Conservation (phyloP, 345 rosid species). For the Theobroma cacao region DNA sequence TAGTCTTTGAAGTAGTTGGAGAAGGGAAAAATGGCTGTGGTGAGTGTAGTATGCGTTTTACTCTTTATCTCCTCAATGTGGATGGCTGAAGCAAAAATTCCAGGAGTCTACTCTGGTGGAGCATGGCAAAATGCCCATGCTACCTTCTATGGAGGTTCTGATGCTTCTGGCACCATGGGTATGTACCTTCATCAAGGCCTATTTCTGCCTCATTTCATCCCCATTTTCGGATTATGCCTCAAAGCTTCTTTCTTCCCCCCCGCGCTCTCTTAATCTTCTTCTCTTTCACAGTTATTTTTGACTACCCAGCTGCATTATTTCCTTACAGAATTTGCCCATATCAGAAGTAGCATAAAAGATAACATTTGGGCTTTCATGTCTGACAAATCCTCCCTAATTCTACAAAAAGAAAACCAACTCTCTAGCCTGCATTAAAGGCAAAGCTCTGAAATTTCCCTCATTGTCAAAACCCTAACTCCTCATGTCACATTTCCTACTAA, state of each 20-base stretch:
- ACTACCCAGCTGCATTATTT: neutral
- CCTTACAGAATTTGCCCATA: neutral
- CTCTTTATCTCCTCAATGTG: conserved; percentile 29
- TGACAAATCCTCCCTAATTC: neutral
- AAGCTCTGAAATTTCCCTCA: neutral
- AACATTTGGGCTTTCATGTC: neutral
- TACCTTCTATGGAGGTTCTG: conserved; percentile 85
- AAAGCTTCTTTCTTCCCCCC: neutral
- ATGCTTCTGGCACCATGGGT: conserved; percentile 96
- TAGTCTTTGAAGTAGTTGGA: neutral
- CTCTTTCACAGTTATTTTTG: neutral
- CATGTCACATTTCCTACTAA: neutral
- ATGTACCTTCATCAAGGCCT: neutral
- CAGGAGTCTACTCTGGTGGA: conserved; percentile 67
- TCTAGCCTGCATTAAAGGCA: neutral
- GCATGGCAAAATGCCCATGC: conserved; percentile 83
- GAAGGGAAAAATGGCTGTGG: neutral
- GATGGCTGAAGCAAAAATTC: conserved; percentile 59
- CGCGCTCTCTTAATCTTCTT: neutral
- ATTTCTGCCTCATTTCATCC: neutral
- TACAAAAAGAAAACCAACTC: neutral
- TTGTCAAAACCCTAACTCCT: neutral
- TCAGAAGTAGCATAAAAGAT: too few species aligned
- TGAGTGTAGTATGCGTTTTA: conserved; percentile 13
- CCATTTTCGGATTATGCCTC: neutral